Percentiles rank a stretch among this genome's conserved stretches.
Conservation (phyloP, 192 early-diverging fungal genomes). For the Chytriomyces confervae region DNA sequence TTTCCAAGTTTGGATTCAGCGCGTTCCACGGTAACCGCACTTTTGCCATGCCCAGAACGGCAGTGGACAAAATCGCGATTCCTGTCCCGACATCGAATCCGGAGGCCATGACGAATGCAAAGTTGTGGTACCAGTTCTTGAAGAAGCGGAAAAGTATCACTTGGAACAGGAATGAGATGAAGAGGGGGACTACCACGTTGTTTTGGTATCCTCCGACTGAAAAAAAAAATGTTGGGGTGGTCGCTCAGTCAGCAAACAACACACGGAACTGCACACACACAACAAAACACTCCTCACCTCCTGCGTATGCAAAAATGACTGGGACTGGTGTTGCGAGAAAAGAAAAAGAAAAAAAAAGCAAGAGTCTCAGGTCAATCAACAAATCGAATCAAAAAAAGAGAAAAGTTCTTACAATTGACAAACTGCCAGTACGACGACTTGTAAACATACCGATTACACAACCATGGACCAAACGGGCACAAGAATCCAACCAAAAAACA, state of each 20-base stretch:
- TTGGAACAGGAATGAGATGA: conserved; percentile 60
- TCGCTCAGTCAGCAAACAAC: too few species aligned
- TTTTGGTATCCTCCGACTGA: conserved; percentile 33
- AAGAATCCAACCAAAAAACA: conserved; percentile 43
- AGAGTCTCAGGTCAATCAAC: too few species aligned
- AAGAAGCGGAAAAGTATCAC: conserved; percentile 47
- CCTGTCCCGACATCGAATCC: conserved; percentile 57
- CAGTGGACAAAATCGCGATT: conserved; percentile 12
- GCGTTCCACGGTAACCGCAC: not conserved
- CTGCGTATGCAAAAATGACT: conserved; percentile 13
- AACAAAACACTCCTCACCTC: not conserved
- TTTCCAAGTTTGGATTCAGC: conserved; percentile 18
- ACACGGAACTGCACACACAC: too few species aligned
- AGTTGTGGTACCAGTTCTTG: conserved; percentile 50
- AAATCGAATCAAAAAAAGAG: not conserved
- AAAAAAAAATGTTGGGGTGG: too few species aligned
- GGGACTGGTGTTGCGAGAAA: conserved; percentile 4
- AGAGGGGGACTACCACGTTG: conserved; percentile 31
- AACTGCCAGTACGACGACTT: conserved; percentile 46
- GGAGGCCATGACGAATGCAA: conserved; percentile 61
- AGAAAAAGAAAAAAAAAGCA: too few species aligned
- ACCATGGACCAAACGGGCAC: conserved; percentile 45
- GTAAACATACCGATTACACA: conserved; percentile 38
- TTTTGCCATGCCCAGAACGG: not conserved
- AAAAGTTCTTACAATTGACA: conserved; percentile 26